These are phyloP conservation scores for Ogataea haglerorum DNA, from an alignment of 805 yeast genomes.

Conservation along the genomic window DNA sequence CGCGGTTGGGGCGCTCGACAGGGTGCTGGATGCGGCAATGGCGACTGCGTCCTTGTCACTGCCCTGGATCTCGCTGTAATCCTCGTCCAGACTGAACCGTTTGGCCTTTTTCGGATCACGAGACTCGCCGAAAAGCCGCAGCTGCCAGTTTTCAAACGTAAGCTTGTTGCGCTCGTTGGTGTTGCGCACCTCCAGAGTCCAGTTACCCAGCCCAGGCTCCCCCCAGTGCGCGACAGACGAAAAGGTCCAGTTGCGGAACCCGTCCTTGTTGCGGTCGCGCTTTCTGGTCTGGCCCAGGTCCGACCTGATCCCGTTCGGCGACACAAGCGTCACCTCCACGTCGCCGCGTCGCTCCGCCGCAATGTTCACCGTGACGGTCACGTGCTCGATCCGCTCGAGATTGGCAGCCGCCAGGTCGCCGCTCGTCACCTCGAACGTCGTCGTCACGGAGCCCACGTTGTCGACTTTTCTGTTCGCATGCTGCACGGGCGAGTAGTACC, in stretches of 20 bases:
- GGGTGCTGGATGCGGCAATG: conserved; percentile 15
- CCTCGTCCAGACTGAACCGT: conserved; percentile 48
- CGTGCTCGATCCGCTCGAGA: conserved; percentile 76
- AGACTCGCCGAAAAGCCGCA: conserved; percentile 79
- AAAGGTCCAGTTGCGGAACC: conserved; percentile 83
- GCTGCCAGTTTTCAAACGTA: conserved; percentile 63
- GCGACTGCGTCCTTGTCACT: conserved; percentile 22
- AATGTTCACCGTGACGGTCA: conserved; percentile 75
- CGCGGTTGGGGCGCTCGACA: background rate
- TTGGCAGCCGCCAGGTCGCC: conserved; percentile 53
- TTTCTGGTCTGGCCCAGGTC: conserved; percentile 67
- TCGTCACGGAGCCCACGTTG: conserved; percentile 23
- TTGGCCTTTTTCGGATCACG: conserved; percentile 61
- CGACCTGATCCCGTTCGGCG: conserved; percentile 76
- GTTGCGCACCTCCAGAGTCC: conserved; percentile 69
- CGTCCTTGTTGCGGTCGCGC: conserved; percentile 51
- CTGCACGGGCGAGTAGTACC: conserved; percentile 54
- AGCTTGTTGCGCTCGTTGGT: conserved; percentile 36
- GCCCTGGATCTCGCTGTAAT: conserved; percentile 36
- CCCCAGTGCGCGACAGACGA: conserved; percentile 99
- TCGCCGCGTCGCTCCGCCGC: conserved; percentile 65
- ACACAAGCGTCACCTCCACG: conserved; percentile 57
- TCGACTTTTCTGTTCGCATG: conserved; percentile 31
- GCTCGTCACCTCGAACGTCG: conserved; percentile 42
- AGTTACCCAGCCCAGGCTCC: conserved; percentile 70